Evolutionary conservation across 306 rosid species (phyloP).

Genomic region (Prosopis cineraria): DNA sequence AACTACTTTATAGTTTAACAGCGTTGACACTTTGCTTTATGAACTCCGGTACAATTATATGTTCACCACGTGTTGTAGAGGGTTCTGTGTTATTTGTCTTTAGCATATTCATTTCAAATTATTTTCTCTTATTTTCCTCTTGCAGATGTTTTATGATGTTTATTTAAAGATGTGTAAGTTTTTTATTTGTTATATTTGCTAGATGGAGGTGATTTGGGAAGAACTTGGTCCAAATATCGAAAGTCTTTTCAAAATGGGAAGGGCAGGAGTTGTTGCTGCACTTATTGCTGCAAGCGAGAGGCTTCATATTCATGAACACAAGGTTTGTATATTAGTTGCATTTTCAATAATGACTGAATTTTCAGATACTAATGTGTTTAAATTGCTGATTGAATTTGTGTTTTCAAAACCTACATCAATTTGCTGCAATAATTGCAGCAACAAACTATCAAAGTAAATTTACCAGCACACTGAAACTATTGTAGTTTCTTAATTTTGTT

Average conservation of each 20-base stretch:
- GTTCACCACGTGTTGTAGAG: constrained; percentile 15
- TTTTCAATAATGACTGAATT: constrained; percentile 34
- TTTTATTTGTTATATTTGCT: constrained; percentile 29
- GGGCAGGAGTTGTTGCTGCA: constrained; percentile 89
- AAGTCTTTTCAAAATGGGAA: constrained; percentile 79
- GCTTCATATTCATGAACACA: constrained; percentile 68
- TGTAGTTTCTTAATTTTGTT: constrained; percentile 33
- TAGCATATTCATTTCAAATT: constrained; percentile 26
- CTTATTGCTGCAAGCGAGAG: constrained; percentile 79
- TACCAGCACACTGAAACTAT: constrained; percentile 18
- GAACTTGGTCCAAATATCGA: constrained; percentile 77
- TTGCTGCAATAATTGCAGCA: not conserved
- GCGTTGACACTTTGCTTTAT: constrained; percentile 11
- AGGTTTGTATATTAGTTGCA: constrained; percentile 54
- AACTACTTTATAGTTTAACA: constrained; percentile 8
- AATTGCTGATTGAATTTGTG: constrained; percentile 18
- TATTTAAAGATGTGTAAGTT: not conserved
- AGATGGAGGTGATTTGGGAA: constrained; percentile 86
- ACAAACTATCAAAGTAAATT: constrained; percentile 11
- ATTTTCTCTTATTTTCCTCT: constrained; percentile 17
- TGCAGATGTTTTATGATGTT: not conserved
- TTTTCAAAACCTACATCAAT: constrained; percentile 13
- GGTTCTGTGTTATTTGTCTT: constrained; percentile 14
- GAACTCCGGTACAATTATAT: constrained; percentile 6
- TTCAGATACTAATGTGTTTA: not conserved